Base-by-base conservation (phyloP, 2,329 filamentous ascomycete species). In the Botrytis medusae region DNA sequence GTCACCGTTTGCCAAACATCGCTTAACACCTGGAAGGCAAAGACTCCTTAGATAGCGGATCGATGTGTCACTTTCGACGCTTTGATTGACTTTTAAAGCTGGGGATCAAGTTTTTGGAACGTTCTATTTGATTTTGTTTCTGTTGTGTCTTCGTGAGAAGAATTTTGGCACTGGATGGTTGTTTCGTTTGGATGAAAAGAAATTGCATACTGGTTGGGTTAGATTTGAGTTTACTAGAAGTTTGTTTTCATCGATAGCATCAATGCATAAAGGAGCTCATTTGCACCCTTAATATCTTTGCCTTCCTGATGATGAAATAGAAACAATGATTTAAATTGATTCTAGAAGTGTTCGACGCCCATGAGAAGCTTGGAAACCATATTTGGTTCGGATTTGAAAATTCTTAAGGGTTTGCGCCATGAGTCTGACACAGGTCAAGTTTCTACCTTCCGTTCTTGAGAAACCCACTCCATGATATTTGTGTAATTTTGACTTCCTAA, bases 401-500 rank as follows among this genome's bases (percentile, higher is more conserved):
- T 1, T 8, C 22, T 61, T 16, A 1, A 7, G 20, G 22, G 34
- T 25, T 40, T 40, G 4, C 5, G 14, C 14, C 6, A 16, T 22
- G 2, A 1, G 60, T n/a, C 12, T 37, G 34, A 12, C 9, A 62
- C 9, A n/a, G 22, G 12, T 9, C 60, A 62, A 18, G 2, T 42
- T 42, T 62, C 25, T 42, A 6, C n/a, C 12, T 42, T 62, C 20
- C 10, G 1, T 14, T 42, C n/a, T 40, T 2, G 14, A 16, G 34
- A 14, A 40, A 22, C 6, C 1, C 32, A 57, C 1, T 32, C 3
- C 2, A 9, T 22, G 1, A 7, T n/a, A 2, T 2, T 16, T 9
- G 22, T 42, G 22, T n/a, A n/a, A 18, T 2, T n/a, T n/a, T 42
- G 34, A n/a, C 0, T 34, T 0, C 1, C 14, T 4, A 5, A 42